Evolutionary conservation across 805 yeast species (phyloP), one percentile per base, ranked within the genome.

Genomic region (Ogataea philodendri): DNA sequence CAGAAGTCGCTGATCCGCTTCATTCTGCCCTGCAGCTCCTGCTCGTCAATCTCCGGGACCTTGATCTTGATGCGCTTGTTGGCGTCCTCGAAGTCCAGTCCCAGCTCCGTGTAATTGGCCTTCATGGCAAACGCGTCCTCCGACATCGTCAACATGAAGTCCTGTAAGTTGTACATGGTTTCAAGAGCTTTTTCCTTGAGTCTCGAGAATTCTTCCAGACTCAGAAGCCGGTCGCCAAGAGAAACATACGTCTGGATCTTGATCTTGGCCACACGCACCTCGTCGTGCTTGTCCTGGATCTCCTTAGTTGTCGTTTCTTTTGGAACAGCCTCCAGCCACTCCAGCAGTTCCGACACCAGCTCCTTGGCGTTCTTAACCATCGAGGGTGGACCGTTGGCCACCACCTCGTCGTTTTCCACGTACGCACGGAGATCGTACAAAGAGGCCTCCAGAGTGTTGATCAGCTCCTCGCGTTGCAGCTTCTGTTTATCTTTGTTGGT

Each of bases 271-370:
- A 39, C 44, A 7, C 56, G 44, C 31, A 60, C 45, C 28, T 58
- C 52, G 41, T 64, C 52, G 39, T 58, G 41, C 47, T 57, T 71
- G 3, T 54, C 51, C 14, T 59, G 55, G 16, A 77, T 55, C 2
- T 63, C 72, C 15, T 62, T 54, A 9, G 60, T 30, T 1, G 57
- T 44, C 1, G 84, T 72, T 15, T 62, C 66, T 35, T 74, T 83
- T 22, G 85, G 70, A 11, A 78, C 87, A 49, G 74, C 76, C 32
- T 86, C 95, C 23, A 87, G 63, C 95, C 95, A 86, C 41, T 82
- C 90, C 29, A 84, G 61, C 16, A 67, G 60, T 8, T 74, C 78
- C 10, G 64, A 38, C 4, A 81, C 73, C 5, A 63, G 43, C 0
- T 48, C 38, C 1, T 63, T 45, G 7, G 70, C 59, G 19, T 56